phyloP scores from a whole-genome alignment of 371 early-diverging fungal genomes.

The Mortierella sp. region DNA sequence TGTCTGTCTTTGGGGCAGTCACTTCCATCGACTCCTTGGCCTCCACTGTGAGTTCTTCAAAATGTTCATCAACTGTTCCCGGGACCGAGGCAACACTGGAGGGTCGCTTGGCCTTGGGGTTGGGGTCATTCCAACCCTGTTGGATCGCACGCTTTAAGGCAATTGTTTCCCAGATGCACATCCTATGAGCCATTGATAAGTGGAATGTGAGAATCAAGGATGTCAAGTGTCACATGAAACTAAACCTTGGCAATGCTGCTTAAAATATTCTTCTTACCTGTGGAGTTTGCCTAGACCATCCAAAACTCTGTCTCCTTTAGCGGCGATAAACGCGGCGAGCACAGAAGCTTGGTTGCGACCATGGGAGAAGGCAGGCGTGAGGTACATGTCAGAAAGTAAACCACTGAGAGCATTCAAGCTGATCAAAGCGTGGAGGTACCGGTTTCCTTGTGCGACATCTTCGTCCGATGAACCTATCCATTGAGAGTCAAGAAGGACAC shows the following conservation, averaged over 20 bases:
- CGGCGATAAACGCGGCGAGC: constrained; percentile 69
- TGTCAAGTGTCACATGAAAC: neutral
- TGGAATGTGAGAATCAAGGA: neutral
- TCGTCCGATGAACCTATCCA: constrained; percentile 61
- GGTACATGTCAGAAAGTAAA: constrained; percentile 81
- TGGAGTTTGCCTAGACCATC: constrained; percentile 72
- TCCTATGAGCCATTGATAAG: constrained; percentile 49
- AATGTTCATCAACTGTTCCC: constrained; percentile 31
- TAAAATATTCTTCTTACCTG: constrained; percentile 56
- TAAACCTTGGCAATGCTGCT: neutral
- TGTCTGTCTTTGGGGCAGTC: constrained; percentile 55
- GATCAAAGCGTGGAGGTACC: constrained; percentile 69
- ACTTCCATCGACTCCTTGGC: constrained; percentile 40
- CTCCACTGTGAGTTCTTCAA: constrained; percentile 36
- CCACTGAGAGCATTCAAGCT: constrained; percentile 76
- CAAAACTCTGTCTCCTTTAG: constrained; percentile 67
- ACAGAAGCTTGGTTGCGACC: constrained; percentile 75
- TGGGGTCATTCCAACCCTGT: constrained; percentile 72
- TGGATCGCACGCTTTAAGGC: constrained; percentile 73
- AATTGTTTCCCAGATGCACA: constrained; percentile 79
- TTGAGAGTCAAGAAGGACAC: neutral
- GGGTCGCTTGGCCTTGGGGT: constrained; percentile 45
- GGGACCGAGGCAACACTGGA: constrained; percentile 25
- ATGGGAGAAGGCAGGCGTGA: constrained; percentile 75
- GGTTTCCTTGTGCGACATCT: constrained; percentile 67